phyloP scores from a whole-genome alignment of 1,284 basidiomycete genomes.

The Coniferiporia weirii region DNA sequence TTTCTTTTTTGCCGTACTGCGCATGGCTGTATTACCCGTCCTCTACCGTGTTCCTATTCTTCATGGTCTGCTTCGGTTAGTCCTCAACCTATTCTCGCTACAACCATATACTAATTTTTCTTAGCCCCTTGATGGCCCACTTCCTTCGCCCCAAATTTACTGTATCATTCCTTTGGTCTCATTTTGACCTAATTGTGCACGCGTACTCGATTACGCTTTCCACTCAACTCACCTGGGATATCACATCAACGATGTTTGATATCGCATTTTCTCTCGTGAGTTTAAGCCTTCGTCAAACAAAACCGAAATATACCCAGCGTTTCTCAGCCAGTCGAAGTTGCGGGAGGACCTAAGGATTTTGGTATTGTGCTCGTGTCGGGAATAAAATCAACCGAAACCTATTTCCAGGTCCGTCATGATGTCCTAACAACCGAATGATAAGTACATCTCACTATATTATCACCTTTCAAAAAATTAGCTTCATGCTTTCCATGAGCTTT shows the following conservation, averaged over 20 bases:
- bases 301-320: not conserved
- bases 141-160: conserved; percentile 56
- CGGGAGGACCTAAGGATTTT: conserved; percentile 5
- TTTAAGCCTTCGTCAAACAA: not conserved
- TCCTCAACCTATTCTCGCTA: not conserved
- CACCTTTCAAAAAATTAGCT: conserved; percentile 19
- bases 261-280: conserved; percentile 42
- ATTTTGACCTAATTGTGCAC: conserved; percentile 41
- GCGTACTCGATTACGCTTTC: conserved; percentile 45
- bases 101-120: not conserved
- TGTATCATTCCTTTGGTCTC: conserved; percentile 40
- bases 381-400: conserved; percentile 24
- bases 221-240: conserved; percentile 55
- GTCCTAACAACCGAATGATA: not conserved
- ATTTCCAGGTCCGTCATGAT: conserved; percentile 26
- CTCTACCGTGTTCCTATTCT: conserved; percentile 50
- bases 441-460: not conserved
- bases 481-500: conserved; percentile 30
- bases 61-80: conserved; percentile 34
- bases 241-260: conserved; percentile 55
- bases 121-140: conserved; percentile 52
- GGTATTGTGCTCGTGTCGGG: conserved; percentile 11
- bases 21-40: conserved; percentile 43
- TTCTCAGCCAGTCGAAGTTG: conserved; percentile 8
- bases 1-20: conserved; percentile 39